phyloP scores from a whole-genome alignment of 2,329 filamentous ascomycete species.

The Stenocarpella maydis region DNA sequence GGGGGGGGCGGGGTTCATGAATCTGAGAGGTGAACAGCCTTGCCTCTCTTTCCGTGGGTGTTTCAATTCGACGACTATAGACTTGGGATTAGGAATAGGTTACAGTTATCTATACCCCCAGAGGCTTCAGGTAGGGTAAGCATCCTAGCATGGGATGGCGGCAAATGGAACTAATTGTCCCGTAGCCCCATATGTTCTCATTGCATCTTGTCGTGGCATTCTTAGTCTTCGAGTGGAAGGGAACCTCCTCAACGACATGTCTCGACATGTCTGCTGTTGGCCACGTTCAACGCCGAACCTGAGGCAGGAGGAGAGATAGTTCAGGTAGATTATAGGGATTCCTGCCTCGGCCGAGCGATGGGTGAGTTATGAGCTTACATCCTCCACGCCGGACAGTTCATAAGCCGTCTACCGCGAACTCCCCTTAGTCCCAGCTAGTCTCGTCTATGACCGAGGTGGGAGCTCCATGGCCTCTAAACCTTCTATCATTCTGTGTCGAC shows the following conservation, averaged over 20 bases:
- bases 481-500: background rate
- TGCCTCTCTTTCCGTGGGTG: background rate
- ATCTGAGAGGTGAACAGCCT: slow-evolving; percentile 11
- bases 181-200: background rate
- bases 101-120: slow-evolving; percentile 36
- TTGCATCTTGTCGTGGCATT: background rate
- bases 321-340: background rate
- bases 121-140: slow-evolving; percentile 31
- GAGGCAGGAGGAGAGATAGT: too few species aligned
- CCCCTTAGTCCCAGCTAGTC: background rate
- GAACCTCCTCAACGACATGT: background rate
- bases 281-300: background rate
- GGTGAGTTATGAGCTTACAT: background rate
- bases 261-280: background rate
- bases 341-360: background rate
- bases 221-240: background rate
- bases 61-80: slow-evolving; percentile 29
- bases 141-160: slow-evolving; percentile 13
- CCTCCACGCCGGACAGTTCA: background rate
- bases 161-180: slow-evolving; percentile 28
- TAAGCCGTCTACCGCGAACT: background rate
- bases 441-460: background rate
- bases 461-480: background rate
- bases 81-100: slow-evolving; percentile 33
- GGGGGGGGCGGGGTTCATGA: background rate